A percentile compares a stretch with the other conserved stretches of the same genome.
These are phyloP conservation scores for Lathyrus tuberosus DNA, from an alignment of 306 rosid genomes.

Conservation along the genomic window DNA sequence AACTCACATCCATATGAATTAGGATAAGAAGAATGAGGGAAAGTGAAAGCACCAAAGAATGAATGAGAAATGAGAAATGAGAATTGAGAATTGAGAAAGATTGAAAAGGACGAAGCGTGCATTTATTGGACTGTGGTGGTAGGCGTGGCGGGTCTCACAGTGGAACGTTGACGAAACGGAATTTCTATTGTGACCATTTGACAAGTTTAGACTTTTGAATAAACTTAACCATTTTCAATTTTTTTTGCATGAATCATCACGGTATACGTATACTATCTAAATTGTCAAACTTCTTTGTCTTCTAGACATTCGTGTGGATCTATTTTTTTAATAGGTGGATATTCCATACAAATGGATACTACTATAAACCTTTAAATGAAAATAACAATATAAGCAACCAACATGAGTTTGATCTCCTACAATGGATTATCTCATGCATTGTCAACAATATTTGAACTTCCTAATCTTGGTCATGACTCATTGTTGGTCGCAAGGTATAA, in stretches of 20 bases:
- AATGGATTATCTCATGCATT: no score
- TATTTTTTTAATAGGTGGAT: background rate
- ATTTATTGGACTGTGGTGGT: constrained; percentile 11
- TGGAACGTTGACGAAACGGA: constrained; percentile 32
- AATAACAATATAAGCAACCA: background rate
- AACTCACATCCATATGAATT: background rate
- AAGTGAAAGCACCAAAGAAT: no score
- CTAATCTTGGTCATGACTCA: no score
- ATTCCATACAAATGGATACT: background rate
- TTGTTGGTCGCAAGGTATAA: no score
- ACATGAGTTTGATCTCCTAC: no score
- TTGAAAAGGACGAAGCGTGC: background rate
- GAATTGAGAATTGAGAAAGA: no score
- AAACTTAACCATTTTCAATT: background rate
- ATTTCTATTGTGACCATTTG: constrained; percentile 10
- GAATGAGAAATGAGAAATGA: no score
- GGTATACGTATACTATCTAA: background rate
- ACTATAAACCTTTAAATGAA: background rate
- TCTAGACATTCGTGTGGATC: constrained; percentile 27
- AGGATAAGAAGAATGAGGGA: no score
- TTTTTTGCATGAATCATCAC: background rate
- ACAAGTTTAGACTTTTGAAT: constrained; percentile 4
- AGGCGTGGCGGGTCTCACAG: background rate
- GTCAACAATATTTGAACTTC: no score
- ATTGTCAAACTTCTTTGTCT: constrained; percentile 28